Conservation (phyloP, 106 monocot genomes). For the Platanthera zijinensis region DNA sequence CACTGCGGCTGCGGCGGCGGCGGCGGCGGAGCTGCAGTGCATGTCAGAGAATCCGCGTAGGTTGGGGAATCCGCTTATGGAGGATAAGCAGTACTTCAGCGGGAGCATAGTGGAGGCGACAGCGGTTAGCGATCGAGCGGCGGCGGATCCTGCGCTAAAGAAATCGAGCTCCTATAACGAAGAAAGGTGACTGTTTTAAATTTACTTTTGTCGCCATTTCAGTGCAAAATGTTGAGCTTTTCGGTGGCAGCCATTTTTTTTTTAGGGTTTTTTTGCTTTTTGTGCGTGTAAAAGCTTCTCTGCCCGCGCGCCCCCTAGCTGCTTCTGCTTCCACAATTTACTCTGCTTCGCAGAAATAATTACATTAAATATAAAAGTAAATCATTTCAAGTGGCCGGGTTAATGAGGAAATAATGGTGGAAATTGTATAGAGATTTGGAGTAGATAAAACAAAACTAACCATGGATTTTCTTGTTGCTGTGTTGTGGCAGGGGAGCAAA, state of each 20-base stretch:
- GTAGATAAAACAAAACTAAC: no score
- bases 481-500: constrained; percentile 36
- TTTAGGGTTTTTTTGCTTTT: background rate
- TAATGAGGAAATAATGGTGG: no score
- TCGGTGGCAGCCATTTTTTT: background rate
- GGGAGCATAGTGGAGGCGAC: constrained; percentile 81
- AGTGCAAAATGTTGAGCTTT: no score
- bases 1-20: background rate
- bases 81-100: constrained; percentile 92
- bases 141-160: constrained; percentile 38
- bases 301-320: no score
- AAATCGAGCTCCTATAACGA: constrained; percentile 73
- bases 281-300: background rate
- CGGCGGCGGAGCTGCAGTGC: constrained; percentile 24
- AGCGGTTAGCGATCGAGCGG: background rate
- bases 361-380: no score
- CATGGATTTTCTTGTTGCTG: background rate
- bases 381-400: no score
- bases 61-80: constrained; percentile 28
- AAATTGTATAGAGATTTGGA: no score
- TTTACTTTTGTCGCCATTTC: background rate
- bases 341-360: background rate
- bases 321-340: background rate
- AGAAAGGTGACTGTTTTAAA: constrained; percentile 42
- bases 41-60: constrained; percentile 41